Percentiles rank a stretch among this genome's conserved stretches.
These are phyloP conservation scores for Metschnikowia hibisci DNA, from an alignment of 805 yeast species.

Conservation along the genomic window DNA sequence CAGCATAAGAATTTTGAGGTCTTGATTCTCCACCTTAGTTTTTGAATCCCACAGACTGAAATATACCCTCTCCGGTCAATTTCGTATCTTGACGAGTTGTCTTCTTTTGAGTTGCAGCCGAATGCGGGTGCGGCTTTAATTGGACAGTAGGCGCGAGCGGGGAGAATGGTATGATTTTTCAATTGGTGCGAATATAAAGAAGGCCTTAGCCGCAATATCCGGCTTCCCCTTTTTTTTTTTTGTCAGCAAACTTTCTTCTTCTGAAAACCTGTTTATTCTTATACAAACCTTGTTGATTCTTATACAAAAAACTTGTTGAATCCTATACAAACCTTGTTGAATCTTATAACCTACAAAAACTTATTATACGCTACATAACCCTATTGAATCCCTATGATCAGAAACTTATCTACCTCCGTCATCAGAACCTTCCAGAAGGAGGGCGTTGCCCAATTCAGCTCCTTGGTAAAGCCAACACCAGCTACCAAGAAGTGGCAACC, in stretches of 20 bases:
- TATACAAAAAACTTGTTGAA: no score
- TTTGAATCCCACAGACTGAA: no score
- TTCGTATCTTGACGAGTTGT: no score
- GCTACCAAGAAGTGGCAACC: slow-evolving; percentile 34
- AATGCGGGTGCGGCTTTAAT: background rate
- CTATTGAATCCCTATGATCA: slow-evolving; percentile 12
- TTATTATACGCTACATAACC: background rate
- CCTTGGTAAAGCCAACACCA: slow-evolving; percentile 20
- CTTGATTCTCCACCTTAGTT: no score
- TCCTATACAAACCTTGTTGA: no score
- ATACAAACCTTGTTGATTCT: no score
- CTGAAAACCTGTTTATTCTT: no score
- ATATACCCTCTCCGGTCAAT: no score
- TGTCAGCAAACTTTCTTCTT: no score
- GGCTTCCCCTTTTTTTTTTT: no score
- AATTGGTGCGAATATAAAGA: slow-evolving; percentile 2
- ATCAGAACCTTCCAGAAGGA: slow-evolving; percentile 27
- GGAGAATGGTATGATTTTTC: slow-evolving; percentile 3
- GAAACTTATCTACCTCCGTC: slow-evolving; percentile 24
- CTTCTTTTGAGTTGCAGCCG: background rate
- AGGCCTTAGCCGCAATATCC: background rate
- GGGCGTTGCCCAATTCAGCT: slow-evolving; percentile 24
- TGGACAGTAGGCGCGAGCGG: slow-evolving; percentile 4
- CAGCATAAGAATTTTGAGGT: no score
- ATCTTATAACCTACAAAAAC: no score